Evolutionary conservation across 2,329 filamentous ascomycete genomes (phyloP).

Genomic region (Scleromitrula shiraiana): DNA sequence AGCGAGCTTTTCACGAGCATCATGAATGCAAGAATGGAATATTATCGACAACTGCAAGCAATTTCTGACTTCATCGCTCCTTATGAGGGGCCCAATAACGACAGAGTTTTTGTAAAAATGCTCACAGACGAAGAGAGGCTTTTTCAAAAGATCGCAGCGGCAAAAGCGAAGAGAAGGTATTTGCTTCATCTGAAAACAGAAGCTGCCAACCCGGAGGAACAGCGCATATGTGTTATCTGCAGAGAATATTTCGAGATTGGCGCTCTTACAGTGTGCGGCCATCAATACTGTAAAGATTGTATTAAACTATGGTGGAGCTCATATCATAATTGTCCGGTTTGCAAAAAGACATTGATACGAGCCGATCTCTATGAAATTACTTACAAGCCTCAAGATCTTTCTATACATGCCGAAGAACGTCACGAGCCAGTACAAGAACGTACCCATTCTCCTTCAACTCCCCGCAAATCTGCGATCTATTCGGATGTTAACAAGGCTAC

Average conservation of each 20-base stretch:
- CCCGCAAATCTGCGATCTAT: slow-evolving; percentile 54
- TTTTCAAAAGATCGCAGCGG: slow-evolving; percentile 49
- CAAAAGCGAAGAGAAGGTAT: slow-evolving; percentile 71
- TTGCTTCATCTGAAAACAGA: slow-evolving; percentile 34
- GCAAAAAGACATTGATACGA: slow-evolving; percentile 59
- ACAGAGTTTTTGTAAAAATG: slow-evolving; percentile 32
- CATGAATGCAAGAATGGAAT: slow-evolving; percentile 82
- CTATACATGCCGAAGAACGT: slow-evolving; percentile 52
- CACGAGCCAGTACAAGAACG: slow-evolving; percentile 26
- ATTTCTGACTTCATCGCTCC: slow-evolving; percentile 83
- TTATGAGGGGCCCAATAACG: slow-evolving; percentile 48
- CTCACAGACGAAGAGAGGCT: slow-evolving; percentile 51
- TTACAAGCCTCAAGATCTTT: slow-evolving; percentile 67
- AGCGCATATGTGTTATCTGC: slow-evolving; percentile 80
- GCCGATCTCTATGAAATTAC: slow-evolving; percentile 78
- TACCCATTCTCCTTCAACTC: slow-evolving; percentile 12
- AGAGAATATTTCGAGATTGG: slow-evolving; percentile 69
- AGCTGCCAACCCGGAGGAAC: slow-evolving; percentile 48
- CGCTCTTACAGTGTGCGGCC: slow-evolving; percentile 78
- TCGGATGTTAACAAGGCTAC: slow-evolving; percentile 63
- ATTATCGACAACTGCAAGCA: slow-evolving; percentile 81
- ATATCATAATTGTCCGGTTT: slow-evolving; percentile 40
- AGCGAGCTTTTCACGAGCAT: slow-evolving; percentile 65
- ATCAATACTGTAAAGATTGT: slow-evolving; percentile 87
- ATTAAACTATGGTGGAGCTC: slow-evolving; percentile 64